Conservation (phyloP, 495 filamentous ascomycete species). For the Penicillium salamii region DNA sequence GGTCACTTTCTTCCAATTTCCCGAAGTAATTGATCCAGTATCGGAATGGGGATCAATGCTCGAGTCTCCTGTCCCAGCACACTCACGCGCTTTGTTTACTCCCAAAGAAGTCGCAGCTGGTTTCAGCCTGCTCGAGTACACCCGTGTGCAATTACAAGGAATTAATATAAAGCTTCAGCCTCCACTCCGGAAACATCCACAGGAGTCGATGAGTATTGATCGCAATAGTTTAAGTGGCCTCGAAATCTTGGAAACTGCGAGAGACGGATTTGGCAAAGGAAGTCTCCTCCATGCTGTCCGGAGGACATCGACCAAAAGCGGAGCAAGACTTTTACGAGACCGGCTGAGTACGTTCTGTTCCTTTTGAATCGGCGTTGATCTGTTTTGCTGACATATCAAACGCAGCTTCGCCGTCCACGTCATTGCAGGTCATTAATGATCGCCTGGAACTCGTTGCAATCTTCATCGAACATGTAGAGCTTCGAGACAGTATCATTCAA, state of each 20-base stretch:
- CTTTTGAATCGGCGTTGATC: not conserved
- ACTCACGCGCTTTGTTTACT: slow-evolving; percentile 41
- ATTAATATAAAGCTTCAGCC: slow-evolving; percentile 82
- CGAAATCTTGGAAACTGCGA: slow-evolving; percentile 81
- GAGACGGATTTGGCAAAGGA: slow-evolving; percentile 70
- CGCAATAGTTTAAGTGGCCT: slow-evolving; percentile 84
- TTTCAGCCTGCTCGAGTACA: slow-evolving; percentile 75
- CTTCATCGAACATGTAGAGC: slow-evolving; percentile 58
- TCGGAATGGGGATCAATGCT: slow-evolving; percentile 73
- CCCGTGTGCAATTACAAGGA: slow-evolving; percentile 72
- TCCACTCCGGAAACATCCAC: slow-evolving; percentile 64
- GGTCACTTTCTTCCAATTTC: slow-evolving; percentile 42
- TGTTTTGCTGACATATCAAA: slow-evolving; percentile 9
- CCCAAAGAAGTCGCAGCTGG: slow-evolving; percentile 59
- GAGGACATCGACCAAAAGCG: slow-evolving; percentile 85
- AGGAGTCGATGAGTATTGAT: slow-evolving; percentile 86
- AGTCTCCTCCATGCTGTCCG: slow-evolving; percentile 87
- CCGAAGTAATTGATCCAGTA: slow-evolving; percentile 37
- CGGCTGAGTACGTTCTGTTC: slow-evolving; percentile 63
- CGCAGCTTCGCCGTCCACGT: slow-evolving; percentile 77
- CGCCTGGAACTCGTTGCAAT: slow-evolving; percentile 78
- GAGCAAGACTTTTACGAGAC: slow-evolving; percentile 74
- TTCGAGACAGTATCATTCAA: slow-evolving; percentile 63
- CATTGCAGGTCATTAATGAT: slow-evolving; percentile 70
- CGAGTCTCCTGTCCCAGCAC: slow-evolving; percentile 55